phyloP scores from a whole-genome alignment of 176 grass and related monocot species.

The Hordeum marinum region DNA sequence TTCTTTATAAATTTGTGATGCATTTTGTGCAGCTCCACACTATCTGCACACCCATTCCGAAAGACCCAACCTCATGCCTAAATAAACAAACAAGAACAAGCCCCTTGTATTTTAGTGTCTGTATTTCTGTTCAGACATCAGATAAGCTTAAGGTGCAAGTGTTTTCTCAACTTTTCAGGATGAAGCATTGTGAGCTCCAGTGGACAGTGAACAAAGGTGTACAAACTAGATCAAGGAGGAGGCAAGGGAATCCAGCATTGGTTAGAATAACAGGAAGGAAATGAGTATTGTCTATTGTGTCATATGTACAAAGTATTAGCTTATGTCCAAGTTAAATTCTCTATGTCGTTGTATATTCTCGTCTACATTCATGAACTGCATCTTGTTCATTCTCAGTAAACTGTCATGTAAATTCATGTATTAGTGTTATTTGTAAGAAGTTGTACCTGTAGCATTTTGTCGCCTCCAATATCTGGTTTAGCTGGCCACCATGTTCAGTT shows the following conservation, averaged over 20 bases:
- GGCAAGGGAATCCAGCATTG: neutral
- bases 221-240: conserved; percentile 24
- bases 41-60: neutral
- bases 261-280: neutral
- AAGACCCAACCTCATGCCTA: neutral
- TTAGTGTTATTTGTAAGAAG: conserved; percentile 1
- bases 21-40: neutral
- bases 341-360: conserved; percentile 10
- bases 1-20: neutral
- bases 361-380: conserved; percentile 23
- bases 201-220: conserved; percentile 21
- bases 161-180: conserved; percentile 29
- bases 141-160: conserved; percentile 8
- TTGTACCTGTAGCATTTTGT: neutral
- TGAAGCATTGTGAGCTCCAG: conserved; percentile 5
- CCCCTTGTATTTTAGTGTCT: neutral
- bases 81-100: conserved; percentile 2
- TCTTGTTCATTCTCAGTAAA: conserved; percentile 22
- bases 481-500: neutral
- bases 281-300: neutral
- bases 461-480: neutral
- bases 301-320: conserved; percentile 27
- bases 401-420: conserved; percentile 20
- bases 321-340: conserved; percentile 9
- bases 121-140: neutral